Conservation (phyloP, 352 stramenopile genomes). For the Phytophthora sp. region DNA sequence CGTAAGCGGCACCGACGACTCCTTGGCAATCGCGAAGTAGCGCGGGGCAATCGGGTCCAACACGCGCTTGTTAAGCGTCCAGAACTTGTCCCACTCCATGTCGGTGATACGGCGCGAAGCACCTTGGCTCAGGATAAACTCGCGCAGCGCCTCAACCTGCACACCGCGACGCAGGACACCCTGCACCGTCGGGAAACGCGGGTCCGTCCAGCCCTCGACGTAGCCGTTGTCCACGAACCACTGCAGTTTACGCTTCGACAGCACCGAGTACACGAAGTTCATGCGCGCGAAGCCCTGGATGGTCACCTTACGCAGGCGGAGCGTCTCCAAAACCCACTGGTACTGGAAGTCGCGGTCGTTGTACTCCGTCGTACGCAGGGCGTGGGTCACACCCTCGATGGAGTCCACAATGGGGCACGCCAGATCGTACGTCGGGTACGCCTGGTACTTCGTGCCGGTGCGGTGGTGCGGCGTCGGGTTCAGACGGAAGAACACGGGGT, state of each 20-base stretch:
- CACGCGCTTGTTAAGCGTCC: constrained; percentile 99
- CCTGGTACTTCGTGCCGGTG: constrained; percentile 97
- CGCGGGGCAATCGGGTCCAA: constrained; percentile 95
- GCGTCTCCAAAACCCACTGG: constrained; percentile 92
- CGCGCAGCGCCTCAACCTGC: constrained; percentile 93
- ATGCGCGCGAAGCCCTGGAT: constrained; percentile 97
- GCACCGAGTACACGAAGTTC: constrained; percentile 99
- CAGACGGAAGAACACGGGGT: constrained; percentile 89
- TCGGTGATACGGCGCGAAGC: constrained; percentile 96
- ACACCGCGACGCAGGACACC: constrained; percentile 96
- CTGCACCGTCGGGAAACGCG: constrained; percentile 98
- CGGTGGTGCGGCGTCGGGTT: constrained; percentile 89
- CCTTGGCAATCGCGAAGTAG: constrained; percentile 97
- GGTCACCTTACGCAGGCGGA: constrained; percentile 85
- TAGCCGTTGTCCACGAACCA: constrained; percentile 98
- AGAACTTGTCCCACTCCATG: constrained; percentile 99
- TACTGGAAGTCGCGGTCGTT: constrained; percentile 99
- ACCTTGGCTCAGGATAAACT: constrained; percentile 98
- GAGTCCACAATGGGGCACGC: constrained; percentile 99
- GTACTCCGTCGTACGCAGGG: constrained; percentile 99
- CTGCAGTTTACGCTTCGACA: constrained; percentile 99
- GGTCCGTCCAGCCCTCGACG: constrained; percentile 98
- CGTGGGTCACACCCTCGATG: constrained; percentile 99
- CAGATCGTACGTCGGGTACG: constrained; percentile 99
- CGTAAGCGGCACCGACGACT: constrained; percentile 86